These are phyloP conservation scores for Cairneyella variabilis DNA, from an alignment of 495 filamentous ascomycete genomes.

Conservation along the genomic window DNA sequence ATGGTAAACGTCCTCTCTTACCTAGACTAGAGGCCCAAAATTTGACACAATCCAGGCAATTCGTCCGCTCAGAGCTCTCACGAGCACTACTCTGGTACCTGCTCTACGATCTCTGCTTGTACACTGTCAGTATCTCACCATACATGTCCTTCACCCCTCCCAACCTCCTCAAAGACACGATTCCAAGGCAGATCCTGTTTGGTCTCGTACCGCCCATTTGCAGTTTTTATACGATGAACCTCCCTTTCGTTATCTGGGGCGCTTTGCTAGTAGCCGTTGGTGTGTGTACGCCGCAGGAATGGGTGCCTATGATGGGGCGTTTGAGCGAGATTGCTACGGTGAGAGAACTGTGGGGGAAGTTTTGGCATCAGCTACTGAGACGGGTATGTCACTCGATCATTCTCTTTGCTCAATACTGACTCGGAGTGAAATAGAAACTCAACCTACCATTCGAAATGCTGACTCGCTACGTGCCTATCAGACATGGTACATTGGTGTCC, in stretches of 20 bases:
- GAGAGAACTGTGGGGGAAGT: conserved; percentile 15
- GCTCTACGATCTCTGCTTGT: conserved; percentile 7
- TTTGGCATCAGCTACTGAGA: conserved; percentile 16
- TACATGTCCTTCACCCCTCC: background rate
- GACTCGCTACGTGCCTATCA: conserved; percentile 14
- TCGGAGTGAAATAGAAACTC: conserved; percentile 13
- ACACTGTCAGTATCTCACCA: background rate
- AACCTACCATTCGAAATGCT: conserved; percentile 18
- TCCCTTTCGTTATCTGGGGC: conserved; percentile 8
- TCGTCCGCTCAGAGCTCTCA: conserved; percentile 2
- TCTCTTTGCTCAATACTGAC: background rate
- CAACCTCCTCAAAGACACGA: conserved; percentile 6
- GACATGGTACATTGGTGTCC: conserved; percentile 21
- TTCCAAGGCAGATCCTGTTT: conserved; percentile 2
- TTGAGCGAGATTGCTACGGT: conserved; percentile 10
- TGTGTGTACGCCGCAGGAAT: conserved; percentile 12
- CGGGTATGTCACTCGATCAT: background rate
- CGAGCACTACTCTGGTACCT: conserved; percentile 9
- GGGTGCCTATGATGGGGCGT: conserved; percentile 13
- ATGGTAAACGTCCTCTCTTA: conserved; percentile 3
- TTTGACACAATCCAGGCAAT: background rate
- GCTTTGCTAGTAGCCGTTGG: conserved; percentile 3
- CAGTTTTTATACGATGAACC: conserved; percentile 6
- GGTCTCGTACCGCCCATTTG: background rate
- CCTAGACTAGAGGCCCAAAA: background rate